Evolutionary conservation across 1,139 yeast species (phyloP), one percentile per base, ranked within the genome.

Genomic region (Casaregolazyma suthepensis): DNA sequence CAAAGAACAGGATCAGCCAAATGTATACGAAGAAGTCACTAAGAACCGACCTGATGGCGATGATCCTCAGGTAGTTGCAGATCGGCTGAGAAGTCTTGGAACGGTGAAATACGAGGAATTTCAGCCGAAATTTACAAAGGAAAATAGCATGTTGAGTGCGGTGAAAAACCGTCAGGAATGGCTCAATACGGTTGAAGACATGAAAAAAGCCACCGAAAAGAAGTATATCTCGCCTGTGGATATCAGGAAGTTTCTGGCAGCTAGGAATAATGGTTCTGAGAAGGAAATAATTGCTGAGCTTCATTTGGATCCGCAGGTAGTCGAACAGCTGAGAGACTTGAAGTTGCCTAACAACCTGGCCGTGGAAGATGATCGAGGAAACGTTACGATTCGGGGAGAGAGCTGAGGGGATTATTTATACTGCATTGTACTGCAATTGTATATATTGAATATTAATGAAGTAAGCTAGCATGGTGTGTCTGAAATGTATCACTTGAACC

Each of bases 141-240:
- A 44, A 6, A 49, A 49, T 22, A 44, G 52, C 37, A 49, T 49
- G 52, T 15, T 49, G 43, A 49, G 44, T 35, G 52, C 52, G 4
- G 47, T 49, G 44, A 49, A 49, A 15, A 43, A 43, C 9, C 31
- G 52, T 6, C 44, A 49, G 6, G 44, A 49, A 43, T 23, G 31
- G 17, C 18, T 43, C n/a, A 22, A 37, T 15, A 31, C 37, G 38
- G 37, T 43, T 20, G 37, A 37, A 10, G 48, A 49, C n/a, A 18
- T 40, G 20, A 43, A 46, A 3, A 31, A 40, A n/a, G 19, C 13
- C 10, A 35, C 37, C 12, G 18, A 20, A 4, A 43, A 37, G 19
- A 22, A 15, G 13, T 23, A 22, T 10, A 19, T 49, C 12, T 29
- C 43, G 2, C 45, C 52, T 12, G 19, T 7, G 23, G 52, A 49